A percentile compares a stretch with the other conserved stretches of the same genome.
These are phyloP conservation scores for Lathyrus oleraceus DNA, from an alignment of 306 rosid genomes.

Conservation along the genomic window DNA sequence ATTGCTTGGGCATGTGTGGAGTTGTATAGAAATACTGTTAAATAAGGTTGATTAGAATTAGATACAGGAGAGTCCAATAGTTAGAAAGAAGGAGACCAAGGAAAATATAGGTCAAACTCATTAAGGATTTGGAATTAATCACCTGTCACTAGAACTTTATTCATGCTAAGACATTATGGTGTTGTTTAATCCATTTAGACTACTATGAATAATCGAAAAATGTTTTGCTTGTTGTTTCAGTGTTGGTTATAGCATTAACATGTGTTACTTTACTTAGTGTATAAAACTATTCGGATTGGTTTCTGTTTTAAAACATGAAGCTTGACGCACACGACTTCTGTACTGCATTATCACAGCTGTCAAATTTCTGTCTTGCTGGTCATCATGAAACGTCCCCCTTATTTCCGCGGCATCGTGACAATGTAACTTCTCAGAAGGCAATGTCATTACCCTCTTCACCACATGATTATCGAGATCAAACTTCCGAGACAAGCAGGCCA, in stretches of 20 bases:
- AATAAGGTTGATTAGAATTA: background rate
- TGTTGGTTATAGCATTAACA: slow-evolving; percentile 2
- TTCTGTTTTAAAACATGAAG: slow-evolving; percentile 12
- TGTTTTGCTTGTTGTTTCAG: slow-evolving; percentile 9
- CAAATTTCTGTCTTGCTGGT: slow-evolving; percentile 43
- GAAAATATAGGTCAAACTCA: slow-evolving; percentile 9
- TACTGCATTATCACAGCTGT: slow-evolving; percentile 35
- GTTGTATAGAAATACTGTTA: background rate
- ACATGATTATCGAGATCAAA: slow-evolving; percentile 70
- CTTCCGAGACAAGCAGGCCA: slow-evolving; percentile 59
- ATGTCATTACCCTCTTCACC: slow-evolving; percentile 92
- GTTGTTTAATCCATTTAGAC: background rate
- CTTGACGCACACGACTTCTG: slow-evolving; percentile 21
- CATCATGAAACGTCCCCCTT: slow-evolving; percentile 43
- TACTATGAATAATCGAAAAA: background rate
- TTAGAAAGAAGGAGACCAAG: slow-evolving; percentile 9
- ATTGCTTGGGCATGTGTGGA: background rate
- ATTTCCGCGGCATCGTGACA: slow-evolving; percentile 44
- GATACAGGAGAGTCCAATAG: slow-evolving; percentile 1
- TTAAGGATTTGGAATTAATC: background rate
- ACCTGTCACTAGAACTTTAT: background rate
- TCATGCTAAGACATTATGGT: background rate
- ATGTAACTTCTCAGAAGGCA: slow-evolving; percentile 72
- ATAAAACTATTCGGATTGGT: slow-evolving; percentile 14
- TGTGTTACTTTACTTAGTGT: background rate